Conservation (phyloP, 352 stramenopile genomes). For the Phytophthora boehmeriae region DNA sequence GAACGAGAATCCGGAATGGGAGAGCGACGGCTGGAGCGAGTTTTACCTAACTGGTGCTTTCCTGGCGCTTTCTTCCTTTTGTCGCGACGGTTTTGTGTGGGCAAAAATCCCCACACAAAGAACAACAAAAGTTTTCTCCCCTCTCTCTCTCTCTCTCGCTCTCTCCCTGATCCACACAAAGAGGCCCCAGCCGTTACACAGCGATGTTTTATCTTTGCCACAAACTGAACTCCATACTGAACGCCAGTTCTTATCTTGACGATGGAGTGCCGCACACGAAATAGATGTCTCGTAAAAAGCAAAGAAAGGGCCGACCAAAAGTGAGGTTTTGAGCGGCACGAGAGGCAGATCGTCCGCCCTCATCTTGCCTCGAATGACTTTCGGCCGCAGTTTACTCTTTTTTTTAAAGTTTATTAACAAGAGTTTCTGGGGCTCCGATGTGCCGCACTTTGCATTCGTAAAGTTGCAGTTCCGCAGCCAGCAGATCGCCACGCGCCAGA, state of each 20-base stretch:
- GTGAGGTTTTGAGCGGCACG: neutral
- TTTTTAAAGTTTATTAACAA: too few species aligned
- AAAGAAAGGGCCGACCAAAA: neutral
- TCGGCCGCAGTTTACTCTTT: too few species aligned
- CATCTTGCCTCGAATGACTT: neutral
- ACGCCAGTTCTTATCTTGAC: neutral
- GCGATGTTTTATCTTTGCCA: too few species aligned
- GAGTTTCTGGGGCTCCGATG: neutral
- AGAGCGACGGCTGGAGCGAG: neutral
- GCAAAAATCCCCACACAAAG: neutral
- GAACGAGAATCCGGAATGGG: neutral
- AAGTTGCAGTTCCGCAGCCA: too few species aligned
- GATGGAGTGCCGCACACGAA: neutral
- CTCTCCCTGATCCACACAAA: too few species aligned
- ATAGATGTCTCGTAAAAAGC: neutral
- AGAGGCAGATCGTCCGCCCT: neutral
- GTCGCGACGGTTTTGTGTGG: conserved; percentile 1
- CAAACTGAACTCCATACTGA: neutral
- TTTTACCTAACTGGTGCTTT: neutral
- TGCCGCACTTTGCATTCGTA: too few species aligned
- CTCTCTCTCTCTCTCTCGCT: too few species aligned
- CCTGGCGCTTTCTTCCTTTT: neutral
- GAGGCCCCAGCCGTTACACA: too few species aligned
- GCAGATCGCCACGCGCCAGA: too few species aligned
- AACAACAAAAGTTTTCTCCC: neutral